Conservation (phyloP, 2,329 filamentous ascomycete species). For the Coniosporium tulheliwenetii region DNA sequence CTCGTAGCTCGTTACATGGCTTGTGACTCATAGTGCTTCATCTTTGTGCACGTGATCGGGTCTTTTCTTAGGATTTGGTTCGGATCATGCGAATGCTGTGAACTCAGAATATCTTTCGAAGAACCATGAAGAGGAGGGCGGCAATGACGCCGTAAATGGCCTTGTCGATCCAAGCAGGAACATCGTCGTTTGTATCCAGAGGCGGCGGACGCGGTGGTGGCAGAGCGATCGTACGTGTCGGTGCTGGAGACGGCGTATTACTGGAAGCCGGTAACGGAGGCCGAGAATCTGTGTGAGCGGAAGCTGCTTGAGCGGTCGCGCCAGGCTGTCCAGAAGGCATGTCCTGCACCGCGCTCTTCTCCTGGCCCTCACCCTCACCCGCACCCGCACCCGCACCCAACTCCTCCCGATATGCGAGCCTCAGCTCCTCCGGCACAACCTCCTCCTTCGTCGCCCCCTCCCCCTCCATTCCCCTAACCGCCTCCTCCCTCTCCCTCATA, state of each 20-base stretch:
- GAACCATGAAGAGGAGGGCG: conserved; percentile 53
- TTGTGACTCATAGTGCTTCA: too few relatives aligned
- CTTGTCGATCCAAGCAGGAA: conserved; percentile 65
- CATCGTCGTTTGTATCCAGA: conserved; percentile 27
- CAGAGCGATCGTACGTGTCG: conserved; percentile 1
- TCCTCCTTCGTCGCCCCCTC: conserved; percentile 26
- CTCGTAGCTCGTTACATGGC: too few relatives aligned
- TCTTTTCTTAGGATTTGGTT: too few relatives aligned
- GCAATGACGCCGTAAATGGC: conserved; percentile 60
- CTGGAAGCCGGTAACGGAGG: conserved; percentile 5
- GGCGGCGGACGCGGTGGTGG: conserved; percentile 4
- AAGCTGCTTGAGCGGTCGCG: conserved; percentile 5
- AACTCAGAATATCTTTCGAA: conserved; percentile 26
- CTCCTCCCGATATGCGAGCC: conserved; percentile 61
- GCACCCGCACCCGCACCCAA: conserved; percentile 33
- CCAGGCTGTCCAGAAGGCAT: not conserved
- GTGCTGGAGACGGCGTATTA: conserved; percentile 4
- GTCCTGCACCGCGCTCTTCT: conserved; percentile 1
- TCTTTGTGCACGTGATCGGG: too few relatives aligned
- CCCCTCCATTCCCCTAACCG: conserved; percentile 29
- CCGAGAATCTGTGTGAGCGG: conserved; percentile 3
- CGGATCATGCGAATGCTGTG: too few relatives aligned
- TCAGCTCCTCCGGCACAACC: conserved; percentile 36
- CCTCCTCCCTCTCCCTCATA: conserved; percentile 52
- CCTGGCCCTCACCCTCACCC: conserved; percentile 9